These are phyloP conservation scores for Citrullus amarus DNA, from an alignment of 306 rosid species.

Conservation along the genomic window DNA sequence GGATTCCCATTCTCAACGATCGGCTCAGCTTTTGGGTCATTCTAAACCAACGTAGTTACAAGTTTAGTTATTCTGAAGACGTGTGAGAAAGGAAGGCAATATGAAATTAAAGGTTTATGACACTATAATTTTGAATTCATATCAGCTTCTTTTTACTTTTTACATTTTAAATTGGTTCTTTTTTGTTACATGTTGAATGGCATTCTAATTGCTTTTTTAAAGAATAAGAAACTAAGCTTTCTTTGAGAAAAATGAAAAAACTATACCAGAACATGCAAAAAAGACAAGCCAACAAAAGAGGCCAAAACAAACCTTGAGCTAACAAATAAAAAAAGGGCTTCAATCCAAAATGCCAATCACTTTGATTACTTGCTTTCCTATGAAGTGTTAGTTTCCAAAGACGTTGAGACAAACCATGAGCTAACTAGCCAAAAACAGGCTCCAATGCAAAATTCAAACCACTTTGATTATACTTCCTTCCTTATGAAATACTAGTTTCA, in stretches of 20 bases:
- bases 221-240: neutral
- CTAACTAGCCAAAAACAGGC: neutral
- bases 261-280: neutral
- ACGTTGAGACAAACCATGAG: neutral
- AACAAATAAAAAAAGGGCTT: neutral
- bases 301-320: neutral
- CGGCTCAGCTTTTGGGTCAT: constrained; percentile 51
- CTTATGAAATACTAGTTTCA: neutral
- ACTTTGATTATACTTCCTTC: neutral
- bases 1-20: constrained; percentile 57
- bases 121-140: neutral
- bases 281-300: neutral
- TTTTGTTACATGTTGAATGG: neutral
- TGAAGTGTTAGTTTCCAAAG: neutral
- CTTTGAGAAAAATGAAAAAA: neutral
- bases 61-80: neutral
- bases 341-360: neutral
- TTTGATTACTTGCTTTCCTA: neutral
- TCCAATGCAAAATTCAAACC: neutral
- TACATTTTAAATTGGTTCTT: neutral
- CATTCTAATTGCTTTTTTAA: neutral
- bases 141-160: neutral
- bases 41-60: constrained; percentile 31
- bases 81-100: neutral
- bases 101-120: neutral